phyloP scores from a whole-genome alignment of 371 early-diverging fungal genomes.

The Apophysomyces ossiformis region DNA sequence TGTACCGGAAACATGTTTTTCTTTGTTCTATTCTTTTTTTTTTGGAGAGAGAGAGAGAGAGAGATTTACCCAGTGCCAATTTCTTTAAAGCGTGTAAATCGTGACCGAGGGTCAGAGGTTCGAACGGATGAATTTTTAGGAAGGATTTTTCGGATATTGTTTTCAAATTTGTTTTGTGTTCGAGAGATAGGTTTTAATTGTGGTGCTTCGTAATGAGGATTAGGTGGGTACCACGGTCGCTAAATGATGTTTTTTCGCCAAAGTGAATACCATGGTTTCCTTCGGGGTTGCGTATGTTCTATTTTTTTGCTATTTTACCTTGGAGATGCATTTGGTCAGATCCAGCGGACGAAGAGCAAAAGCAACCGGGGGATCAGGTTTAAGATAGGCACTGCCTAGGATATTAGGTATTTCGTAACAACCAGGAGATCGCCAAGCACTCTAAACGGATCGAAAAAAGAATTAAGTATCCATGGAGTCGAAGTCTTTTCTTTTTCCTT shows the following conservation, averaged over 20 bases:
- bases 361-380: slow-evolving; percentile 44
- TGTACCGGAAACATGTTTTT: not conserved
- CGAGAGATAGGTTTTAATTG: slow-evolving; percentile 37
- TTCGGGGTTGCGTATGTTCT: not conserved
- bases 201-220: slow-evolving; percentile 43
- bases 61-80: slow-evolving; percentile 56
- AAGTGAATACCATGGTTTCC: not conserved
- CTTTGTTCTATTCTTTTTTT: not conserved
- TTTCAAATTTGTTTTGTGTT: slow-evolving; percentile 45
- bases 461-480: not conserved
- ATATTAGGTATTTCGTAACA: slow-evolving; percentile 38
- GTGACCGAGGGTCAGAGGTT: slow-evolving; percentile 38
- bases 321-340: slow-evolving; percentile 38
- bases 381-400: slow-evolving; percentile 39
- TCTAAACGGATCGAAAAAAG: slow-evolving; percentile 17
- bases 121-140: slow-evolving; percentile 18
- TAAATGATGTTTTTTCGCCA: slow-evolving; percentile 2
- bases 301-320: slow-evolving; percentile 28
- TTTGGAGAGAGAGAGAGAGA: not conserved
- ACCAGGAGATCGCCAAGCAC: slow-evolving; percentile 37
- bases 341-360: slow-evolving; percentile 41
- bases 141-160: slow-evolving; percentile 38
- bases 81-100: slow-evolving; percentile 50
- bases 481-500: too few species aligned
- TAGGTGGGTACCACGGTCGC: slow-evolving; percentile 57